Evolutionary conservation across 371 early-diverging fungal species (phyloP), one percentile per base, ranked within the genome.

Genomic region (Amoeboaphelidium protococcarum): DNA sequence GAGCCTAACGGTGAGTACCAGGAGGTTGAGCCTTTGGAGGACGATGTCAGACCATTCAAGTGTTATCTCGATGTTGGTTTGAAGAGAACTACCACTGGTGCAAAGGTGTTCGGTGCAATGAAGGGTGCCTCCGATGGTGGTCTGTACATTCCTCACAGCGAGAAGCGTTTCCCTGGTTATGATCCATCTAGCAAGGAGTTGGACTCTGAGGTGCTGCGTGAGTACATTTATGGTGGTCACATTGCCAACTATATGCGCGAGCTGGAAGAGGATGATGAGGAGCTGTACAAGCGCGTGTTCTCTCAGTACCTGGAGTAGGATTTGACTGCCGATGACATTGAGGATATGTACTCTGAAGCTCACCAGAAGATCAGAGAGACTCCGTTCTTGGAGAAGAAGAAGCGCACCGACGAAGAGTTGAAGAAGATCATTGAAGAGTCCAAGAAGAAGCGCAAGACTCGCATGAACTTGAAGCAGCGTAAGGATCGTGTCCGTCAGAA

Each of bases 81-180:
- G 50, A 78, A 80, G 66, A 85, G 96, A 64, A 84, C 97, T 68
- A 89, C 96, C 69, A 96, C 92, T 54, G 99, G 98, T 64, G 82
- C 92, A 63, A 85, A 86, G 72, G 84, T 97, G 63, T 99, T 98
- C 60, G 92, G 80, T 63, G 97, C 89, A 67, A 79, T 96, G 76
- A 99, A 98, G 83, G 99, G 99, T 71, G 97, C 97, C 58, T 88
- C 87, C 61, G 99, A 99, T 73, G 97, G 97, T 69, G 99, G 99
- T 67, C 65, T 99, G 60, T 76, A 72, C 66, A 74, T 99, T 58
- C 99, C 99, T 60, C 96, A 99, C 87, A 72, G 74, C 58, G 92
- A 91, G 71, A 75, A 73, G 68, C 88, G 94, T 63, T 95, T 99
- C 82, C 88, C 87, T 57, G 99, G 98, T 64, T 98, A 75, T 72